Conservation (phyloP, 345 rosid species). For the Moricandia arvensis region DNA sequence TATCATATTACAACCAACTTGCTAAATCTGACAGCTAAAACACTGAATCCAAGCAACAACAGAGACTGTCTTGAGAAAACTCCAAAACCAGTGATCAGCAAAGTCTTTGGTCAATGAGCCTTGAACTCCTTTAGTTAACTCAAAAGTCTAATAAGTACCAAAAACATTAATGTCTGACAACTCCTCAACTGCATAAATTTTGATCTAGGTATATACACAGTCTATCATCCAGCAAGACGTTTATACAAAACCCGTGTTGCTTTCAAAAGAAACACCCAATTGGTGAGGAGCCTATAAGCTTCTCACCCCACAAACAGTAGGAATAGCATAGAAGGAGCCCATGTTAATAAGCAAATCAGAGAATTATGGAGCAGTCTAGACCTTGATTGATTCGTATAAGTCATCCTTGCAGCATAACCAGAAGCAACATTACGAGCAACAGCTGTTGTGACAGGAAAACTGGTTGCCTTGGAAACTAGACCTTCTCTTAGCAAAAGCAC, state of each 20-base stretch:
- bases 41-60: no score
- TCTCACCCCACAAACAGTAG: neutral
- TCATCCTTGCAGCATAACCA: slow-evolving; percentile 42
- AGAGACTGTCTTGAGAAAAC: no score
- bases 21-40: no score
- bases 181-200: neutral
- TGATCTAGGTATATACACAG: neutral
- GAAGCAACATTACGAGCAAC: slow-evolving; percentile 55
- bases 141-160: neutral
- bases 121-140: neutral
- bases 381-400: slow-evolving; percentile 62
- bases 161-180: neutral
- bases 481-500: slow-evolving; percentile 73
- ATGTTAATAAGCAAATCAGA: slow-evolving; percentile 4
- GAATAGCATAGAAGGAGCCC: neutral
- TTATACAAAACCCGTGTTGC: neutral
- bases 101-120: neutral
- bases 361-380: slow-evolving; percentile 29
- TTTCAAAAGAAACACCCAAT: neutral
- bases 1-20: no score
- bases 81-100: no score
- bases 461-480: slow-evolving; percentile 60
- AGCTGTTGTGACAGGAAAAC: slow-evolving; percentile 56
- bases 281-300: slow-evolving; percentile 13
- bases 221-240: neutral